Evolutionary conservation across 306 rosid genomes (phyloP).

Genomic region (Begonia peltatifolia): DNA sequence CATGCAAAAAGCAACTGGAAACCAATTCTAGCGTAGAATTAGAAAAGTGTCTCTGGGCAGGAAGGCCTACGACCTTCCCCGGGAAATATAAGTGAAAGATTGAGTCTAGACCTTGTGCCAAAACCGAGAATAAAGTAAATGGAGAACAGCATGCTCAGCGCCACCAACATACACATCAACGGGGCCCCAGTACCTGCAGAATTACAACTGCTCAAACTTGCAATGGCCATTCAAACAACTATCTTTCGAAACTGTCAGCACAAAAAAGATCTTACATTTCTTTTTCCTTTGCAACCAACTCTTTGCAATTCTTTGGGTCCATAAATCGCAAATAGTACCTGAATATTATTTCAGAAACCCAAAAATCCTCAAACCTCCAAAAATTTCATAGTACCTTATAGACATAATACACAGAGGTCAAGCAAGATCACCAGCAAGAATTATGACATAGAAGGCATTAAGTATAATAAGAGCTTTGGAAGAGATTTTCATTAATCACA

Average conservation of each 20-base stretch:
- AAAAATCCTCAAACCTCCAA: background rate
- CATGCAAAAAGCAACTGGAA: no score
- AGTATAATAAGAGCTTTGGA: background rate
- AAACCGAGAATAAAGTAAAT: conserved; percentile 89
- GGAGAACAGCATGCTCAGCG: conserved; percentile 99
- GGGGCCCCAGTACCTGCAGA: conserved; percentile 84
- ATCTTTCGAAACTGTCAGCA: background rate
- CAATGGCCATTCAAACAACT: background rate
- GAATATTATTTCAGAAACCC: conserved; percentile 8
- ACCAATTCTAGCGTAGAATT: no score
- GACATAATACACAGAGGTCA: no score
- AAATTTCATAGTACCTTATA: background rate
- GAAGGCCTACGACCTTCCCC: no score
- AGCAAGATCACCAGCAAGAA: no score
- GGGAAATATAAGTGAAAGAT: background rate
- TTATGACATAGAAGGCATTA: no score
- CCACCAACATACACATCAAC: conserved; percentile 97
- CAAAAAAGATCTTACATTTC: conserved; percentile 40
- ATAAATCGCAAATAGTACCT: conserved; percentile 97
- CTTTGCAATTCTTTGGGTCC: conserved; percentile 75
- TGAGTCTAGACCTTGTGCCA: conserved; percentile 86
- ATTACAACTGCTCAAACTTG: conserved; percentile 6
- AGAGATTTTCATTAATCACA: conserved; percentile 4
- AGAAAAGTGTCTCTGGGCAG: no score
- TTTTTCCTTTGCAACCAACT: conserved; percentile 61